Conservation (phyloP, 192 early-diverging fungal species). For the Coemansia sp. region DNA sequence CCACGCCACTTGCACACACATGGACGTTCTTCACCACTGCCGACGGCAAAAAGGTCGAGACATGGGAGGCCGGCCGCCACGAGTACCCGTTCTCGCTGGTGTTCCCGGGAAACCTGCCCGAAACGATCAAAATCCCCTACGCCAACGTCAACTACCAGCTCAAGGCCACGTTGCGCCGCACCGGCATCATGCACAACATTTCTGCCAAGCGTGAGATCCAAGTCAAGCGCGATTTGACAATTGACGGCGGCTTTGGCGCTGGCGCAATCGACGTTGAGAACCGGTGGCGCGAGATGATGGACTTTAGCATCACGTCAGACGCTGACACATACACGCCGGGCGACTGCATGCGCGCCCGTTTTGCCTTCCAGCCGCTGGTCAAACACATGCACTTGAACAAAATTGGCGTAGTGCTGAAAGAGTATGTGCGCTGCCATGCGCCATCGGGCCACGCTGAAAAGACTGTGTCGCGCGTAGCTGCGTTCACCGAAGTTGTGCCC, state of each 20-base stretch:
- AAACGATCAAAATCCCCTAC: conserved; percentile 46
- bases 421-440: conserved; percentile 51
- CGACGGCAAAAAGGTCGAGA: conserved; percentile 44
- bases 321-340: conserved; percentile 50
- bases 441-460: conserved; percentile 46
- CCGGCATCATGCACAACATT: conserved; percentile 42
- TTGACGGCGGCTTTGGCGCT: conserved; percentile 46
- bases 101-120: conserved; percentile 47
- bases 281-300: conserved; percentile 50
- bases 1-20: conserved; percentile 37
- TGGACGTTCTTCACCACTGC: conserved; percentile 47
- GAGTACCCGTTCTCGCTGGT: conserved; percentile 49
- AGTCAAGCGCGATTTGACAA: conserved; percentile 49
- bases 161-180: conserved; percentile 45
- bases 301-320: conserved; percentile 32
- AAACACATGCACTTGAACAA: conserved; percentile 42
- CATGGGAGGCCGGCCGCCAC: conserved; percentile 48
- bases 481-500: conserved; percentile 27
- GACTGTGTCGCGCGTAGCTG: conserved; percentile 41
- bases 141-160: conserved; percentile 49
- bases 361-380: conserved; percentile 51
- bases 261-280: conserved; percentile 50
- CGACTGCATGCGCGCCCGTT: conserved; percentile 27
- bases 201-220: conserved; percentile 19
- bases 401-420: conserved; percentile 49